These are phyloP conservation scores for Coelastrella sp. DNA, from an alignment of 139 green algal species.

Conservation along the genomic window DNA sequence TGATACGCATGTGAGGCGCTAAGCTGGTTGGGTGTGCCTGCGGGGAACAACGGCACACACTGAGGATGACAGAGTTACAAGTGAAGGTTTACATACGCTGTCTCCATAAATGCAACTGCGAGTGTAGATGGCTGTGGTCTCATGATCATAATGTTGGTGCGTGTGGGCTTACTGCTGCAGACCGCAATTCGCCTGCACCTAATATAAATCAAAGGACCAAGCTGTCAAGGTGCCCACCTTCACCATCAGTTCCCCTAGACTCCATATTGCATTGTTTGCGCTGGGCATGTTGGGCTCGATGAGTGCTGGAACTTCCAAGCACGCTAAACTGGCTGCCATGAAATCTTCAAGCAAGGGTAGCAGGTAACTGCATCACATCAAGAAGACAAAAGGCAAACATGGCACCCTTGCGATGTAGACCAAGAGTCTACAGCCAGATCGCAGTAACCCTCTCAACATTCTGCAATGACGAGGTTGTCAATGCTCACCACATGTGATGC, in stretches of 20 bases:
- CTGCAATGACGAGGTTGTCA: no score
- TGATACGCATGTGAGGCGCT: background rate
- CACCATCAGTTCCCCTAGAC: slow-evolving; percentile 88
- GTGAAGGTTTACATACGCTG: no score
- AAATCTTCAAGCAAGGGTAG: slow-evolving; percentile 60
- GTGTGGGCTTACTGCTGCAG: background rate
- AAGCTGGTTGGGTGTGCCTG: background rate
- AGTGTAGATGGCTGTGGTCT: background rate
- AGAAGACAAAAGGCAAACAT: no score
- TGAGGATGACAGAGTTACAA: no score
- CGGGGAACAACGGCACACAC: no score
- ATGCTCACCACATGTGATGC: no score
- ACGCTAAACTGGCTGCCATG: slow-evolving; percentile 44
- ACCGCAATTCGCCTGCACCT: no score
- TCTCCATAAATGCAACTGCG: no score
- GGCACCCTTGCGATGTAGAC: no score
- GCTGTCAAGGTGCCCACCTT: slow-evolving; percentile 58
- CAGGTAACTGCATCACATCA: slow-evolving; percentile 67
- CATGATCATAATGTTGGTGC: background rate
- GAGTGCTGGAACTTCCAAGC: slow-evolving; percentile 54
- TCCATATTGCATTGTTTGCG: slow-evolving; percentile 97
- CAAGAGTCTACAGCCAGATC: no score
- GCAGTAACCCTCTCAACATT: no score
- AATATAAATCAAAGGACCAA: no score
- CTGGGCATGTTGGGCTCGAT: slow-evolving; percentile 65